Base-by-base conservation (phyloP, 1,284 basidiomycete genomes). In the Tilletiaria anomala region DNA sequence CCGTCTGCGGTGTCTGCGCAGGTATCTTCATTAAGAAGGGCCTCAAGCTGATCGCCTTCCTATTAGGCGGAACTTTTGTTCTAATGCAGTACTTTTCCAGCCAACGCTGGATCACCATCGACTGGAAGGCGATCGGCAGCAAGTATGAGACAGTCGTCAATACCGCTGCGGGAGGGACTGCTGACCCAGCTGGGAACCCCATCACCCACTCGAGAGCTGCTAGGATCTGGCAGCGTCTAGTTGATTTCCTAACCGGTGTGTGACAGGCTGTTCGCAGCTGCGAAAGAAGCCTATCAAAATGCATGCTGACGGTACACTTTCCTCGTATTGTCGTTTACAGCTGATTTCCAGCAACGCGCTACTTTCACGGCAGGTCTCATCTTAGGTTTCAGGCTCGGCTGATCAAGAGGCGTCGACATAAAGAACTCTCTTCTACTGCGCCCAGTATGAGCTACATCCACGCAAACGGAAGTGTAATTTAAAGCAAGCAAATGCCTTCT, bases 11-110 rank as follows among this genome's bases (percentile, higher is more conserved):
- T 20, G 16, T 94, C 37, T 94, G 86, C 59, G 78, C 85, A 0
- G 89, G 89, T 0, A 75, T 94, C 0, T 96, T 96, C 63, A 74
- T 93, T 57, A 93, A 91, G 71, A 93, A 93, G 69, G 89, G 89
- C 21, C 78, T 81, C 29, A 86, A 80, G 65, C 71, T 77, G 2
- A 68, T 83, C 17, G 89, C 87, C 0, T 88, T 87, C 68, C 68
- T 82, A 40, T 70, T 93, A 10, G 77, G 88, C 82, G 53, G 50
- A 24, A 48, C 47, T 20, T 65, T 56, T 35, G 46, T 65, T 35
- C 34, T 65, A 16, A 50, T 65, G 10, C 61, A 65, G 43, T 65
- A 65, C 50, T 40, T 65, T 14, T 54, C 50, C 41, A 51, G 54
- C 19, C 54, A 61, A 39, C 39, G 47, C 11, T 68, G 86, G 44